Conservation (phyloP, 2,329 filamentous ascomycete species). For the Mycosphaerella sp. region DNA sequence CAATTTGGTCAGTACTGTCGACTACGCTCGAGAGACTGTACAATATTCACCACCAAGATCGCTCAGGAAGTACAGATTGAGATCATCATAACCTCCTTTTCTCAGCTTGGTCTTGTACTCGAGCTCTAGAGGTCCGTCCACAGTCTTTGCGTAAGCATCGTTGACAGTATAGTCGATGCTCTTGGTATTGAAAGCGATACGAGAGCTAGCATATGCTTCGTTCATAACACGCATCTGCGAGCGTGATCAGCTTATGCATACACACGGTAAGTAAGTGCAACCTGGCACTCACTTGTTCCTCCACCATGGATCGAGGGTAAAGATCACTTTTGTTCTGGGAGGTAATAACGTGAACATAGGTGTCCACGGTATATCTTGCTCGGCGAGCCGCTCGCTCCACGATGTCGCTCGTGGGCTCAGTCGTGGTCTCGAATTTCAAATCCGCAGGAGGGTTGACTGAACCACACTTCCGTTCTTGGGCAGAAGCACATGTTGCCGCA, state of each 20-base stretch:
- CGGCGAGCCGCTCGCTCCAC: neutral
- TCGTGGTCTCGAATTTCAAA: neutral
- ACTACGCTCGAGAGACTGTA: too few relatives aligned
- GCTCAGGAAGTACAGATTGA: slow-evolving; percentile 53
- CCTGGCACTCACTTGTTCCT: slow-evolving; percentile 1
- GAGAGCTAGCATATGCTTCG: slow-evolving; percentile 40
- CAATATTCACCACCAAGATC: slow-evolving; percentile 32
- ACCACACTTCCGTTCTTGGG: slow-evolving; percentile 5
- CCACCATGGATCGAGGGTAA: slow-evolving; percentile 35
- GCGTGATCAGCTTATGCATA: too few relatives aligned
- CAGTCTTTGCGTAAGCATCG: slow-evolving; percentile 45
- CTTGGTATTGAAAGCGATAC: slow-evolving; percentile 41
- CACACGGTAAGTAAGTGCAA: too few relatives aligned
- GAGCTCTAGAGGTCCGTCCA: slow-evolving; percentile 34
- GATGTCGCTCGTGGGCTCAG: slow-evolving; percentile 1
- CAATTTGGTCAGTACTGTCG: neutral
- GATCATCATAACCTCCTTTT: slow-evolving; percentile 44
- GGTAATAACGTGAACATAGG: slow-evolving; percentile 39
- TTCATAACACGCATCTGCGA: slow-evolving; percentile 34
- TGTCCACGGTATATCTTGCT: slow-evolving; percentile 10
- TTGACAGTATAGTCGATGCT: slow-evolving; percentile 46
- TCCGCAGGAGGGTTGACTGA: slow-evolving; percentile 2
- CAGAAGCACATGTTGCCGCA: slow-evolving; percentile 7
- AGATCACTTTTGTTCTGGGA: slow-evolving; percentile 28
- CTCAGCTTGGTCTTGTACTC: slow-evolving; percentile 48